These are phyloP conservation scores for Elongisporangium prolatum DNA, from an alignment of 352 stramenopile species.

Conservation along the genomic window DNA sequence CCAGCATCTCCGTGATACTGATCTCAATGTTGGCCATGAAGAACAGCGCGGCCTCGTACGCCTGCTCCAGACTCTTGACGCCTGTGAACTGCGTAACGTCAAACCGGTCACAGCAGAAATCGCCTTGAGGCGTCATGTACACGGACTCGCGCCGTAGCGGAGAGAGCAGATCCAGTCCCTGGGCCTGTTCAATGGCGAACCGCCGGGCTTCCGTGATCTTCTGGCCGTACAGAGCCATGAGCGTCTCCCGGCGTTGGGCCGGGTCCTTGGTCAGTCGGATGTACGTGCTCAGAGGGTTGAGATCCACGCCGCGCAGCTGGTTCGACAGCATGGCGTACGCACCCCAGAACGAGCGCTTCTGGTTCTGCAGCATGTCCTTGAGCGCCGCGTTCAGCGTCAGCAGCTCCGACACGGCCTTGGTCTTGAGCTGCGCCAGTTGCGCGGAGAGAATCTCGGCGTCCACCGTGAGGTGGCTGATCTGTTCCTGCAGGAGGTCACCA, in stretches of 20 bases:
- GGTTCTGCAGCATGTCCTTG: no score
- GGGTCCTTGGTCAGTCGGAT: conserved; percentile 18
- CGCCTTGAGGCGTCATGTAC: conserved; percentile 13
- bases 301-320: background rate
- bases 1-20: conserved; percentile 28
- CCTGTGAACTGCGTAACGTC: conserved; percentile 20
- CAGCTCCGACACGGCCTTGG: no score
- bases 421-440: no score
- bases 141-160: conserved; percentile 8
- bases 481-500: no score
- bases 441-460: no score
- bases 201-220: conserved; percentile 17
- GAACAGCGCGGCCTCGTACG: conserved; percentile 30
- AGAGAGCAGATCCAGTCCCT: conserved; percentile 11
- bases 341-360: no score
- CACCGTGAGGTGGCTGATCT: no score
- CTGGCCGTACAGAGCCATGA: conserved; percentile 12
- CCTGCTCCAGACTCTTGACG: conserved; percentile 21
- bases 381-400: no score
- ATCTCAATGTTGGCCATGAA: conserved; percentile 43
- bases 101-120: conserved; percentile 16
- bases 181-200: conserved; percentile 15
- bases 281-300: conserved; percentile 10
- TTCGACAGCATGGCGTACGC: no score
- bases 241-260: conserved; percentile 6